A percentile compares a stretch with the other conserved stretches of the same genome.
phyloP scores from a whole-genome alignment of 169 alveolate genomes.

The Plasmodium berghei region DNA sequence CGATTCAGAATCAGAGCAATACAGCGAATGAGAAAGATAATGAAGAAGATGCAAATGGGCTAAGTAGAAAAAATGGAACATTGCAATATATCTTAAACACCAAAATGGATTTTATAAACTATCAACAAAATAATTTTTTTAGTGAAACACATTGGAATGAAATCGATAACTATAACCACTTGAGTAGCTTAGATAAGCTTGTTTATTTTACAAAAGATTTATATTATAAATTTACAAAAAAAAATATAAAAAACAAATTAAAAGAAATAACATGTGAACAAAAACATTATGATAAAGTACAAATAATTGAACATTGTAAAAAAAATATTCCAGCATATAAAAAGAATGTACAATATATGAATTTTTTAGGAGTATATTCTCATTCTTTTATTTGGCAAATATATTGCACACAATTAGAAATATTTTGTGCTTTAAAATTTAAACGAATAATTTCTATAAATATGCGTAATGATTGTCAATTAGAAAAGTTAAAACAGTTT shows the following conservation, averaged over 20 bases:
- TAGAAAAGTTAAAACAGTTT: background rate
- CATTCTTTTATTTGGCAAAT: conserved; percentile 75
- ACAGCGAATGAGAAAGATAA: background rate
- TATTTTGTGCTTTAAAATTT: conserved; percentile 39
- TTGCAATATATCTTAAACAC: conserved; percentile 57
- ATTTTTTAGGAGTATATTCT: conserved; percentile 52
- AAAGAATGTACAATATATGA: conserved; percentile 44
- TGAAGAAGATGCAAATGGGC: background rate
- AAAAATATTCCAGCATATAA: conserved; percentile 34
- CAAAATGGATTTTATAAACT: conserved; percentile 49
- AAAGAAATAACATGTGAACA: conserved; percentile 73
- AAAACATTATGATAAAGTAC: conserved; percentile 68
- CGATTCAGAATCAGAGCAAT: background rate
- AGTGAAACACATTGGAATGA: conserved; percentile 72
- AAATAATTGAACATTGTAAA: conserved; percentile 50
- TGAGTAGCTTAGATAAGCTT: conserved; percentile 36
- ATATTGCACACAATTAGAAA: conserved; percentile 35
- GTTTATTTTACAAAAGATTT: conserved; percentile 67
- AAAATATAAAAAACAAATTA: conserved; percentile 36
- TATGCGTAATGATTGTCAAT: background rate
- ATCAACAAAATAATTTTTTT: conserved; percentile 46
- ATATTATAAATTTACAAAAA: conserved; percentile 57
- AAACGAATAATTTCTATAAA: conserved; percentile 1
- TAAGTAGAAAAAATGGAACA: conserved; percentile 50
- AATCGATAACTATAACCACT: conserved; percentile 53